Evolutionary conservation across 1,284 basidiomycete genomes (phyloP).

Genomic region (Wallemia hederae): DNA sequence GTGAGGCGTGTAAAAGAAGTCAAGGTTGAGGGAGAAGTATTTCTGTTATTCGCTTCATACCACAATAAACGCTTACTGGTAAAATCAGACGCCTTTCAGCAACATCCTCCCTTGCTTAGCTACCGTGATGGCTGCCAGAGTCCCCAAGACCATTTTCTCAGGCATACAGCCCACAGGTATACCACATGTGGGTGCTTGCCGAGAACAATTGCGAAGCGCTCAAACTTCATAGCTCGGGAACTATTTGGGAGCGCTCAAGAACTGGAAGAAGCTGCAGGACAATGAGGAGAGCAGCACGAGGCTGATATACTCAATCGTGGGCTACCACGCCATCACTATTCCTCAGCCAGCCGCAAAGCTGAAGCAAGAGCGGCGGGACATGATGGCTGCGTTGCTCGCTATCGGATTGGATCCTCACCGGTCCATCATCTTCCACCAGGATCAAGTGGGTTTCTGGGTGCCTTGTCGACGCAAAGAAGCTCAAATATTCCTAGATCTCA

Average conservation of each 20-base stretch:
- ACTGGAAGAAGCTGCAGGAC: conserved; percentile 57
- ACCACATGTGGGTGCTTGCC: conserved; percentile 12
- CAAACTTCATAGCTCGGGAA: conserved; percentile 46
- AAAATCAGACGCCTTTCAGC: no score
- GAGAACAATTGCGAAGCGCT: conserved; percentile 3
- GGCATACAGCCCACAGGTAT: conserved; percentile 24
- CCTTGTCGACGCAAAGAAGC: neutral
- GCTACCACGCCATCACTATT: conserved; percentile 72
- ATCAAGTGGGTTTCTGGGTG: conserved; percentile 28
- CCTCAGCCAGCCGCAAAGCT: conserved; percentile 48
- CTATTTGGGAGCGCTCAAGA: conserved; percentile 60
- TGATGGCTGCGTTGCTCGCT: conserved; percentile 56
- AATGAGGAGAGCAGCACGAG: conserved; percentile 28
- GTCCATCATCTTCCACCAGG: conserved; percentile 60
- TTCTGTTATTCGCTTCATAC: no score
- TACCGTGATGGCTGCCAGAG: neutral
- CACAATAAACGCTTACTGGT: no score
- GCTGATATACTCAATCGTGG: conserved; percentile 61
- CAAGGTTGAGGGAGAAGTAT: no score
- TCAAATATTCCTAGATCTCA: conserved; percentile 27
- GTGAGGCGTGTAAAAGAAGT: no score
- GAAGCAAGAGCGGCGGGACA: conserved; percentile 33
- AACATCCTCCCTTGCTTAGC: neutral
- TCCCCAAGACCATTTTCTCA: conserved; percentile 17
- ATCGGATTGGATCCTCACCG: conserved; percentile 52